phyloP scores from a whole-genome alignment of 768 basidiomycete genomes.

The Imleria badia region DNA sequence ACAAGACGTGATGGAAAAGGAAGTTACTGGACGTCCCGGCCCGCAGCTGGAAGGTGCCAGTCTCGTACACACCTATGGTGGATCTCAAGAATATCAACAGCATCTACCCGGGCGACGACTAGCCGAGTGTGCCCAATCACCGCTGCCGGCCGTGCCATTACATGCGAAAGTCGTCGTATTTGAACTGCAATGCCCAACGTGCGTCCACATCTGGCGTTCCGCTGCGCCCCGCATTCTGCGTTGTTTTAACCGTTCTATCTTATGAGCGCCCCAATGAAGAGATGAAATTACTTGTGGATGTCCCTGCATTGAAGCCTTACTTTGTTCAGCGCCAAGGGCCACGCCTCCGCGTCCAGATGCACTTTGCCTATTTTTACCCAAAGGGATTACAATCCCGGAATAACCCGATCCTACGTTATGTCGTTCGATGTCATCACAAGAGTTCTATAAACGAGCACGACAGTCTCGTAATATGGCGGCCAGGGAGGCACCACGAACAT shows the following conservation, averaged over 20 bases:
- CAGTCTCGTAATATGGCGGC: too few relatives aligned
- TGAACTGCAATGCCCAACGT: too few relatives aligned
- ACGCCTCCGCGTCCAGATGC: not conserved
- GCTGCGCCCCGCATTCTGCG: not conserved
- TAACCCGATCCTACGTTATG: not conserved
- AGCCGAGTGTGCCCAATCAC: not conserved
- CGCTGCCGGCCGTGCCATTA: not conserved
- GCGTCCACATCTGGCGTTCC: not conserved
- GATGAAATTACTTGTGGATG: not conserved
- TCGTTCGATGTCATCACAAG: too few relatives aligned
- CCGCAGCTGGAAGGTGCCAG: too few relatives aligned
- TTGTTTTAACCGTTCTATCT: too few relatives aligned
- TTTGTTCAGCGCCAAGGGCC: not conserved
- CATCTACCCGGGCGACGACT: too few relatives aligned
- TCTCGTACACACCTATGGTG: too few relatives aligned
- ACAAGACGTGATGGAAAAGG: not conserved
- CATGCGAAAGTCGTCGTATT: too few relatives aligned
- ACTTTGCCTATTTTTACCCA: not conserved
- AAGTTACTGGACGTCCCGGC: not conserved
- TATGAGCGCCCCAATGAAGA: too few relatives aligned
- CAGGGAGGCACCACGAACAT: too few relatives aligned
- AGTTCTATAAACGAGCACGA: too few relatives aligned
- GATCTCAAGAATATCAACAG: too few relatives aligned
- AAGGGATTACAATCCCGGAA: not conserved
- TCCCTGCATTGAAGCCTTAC: not conserved